phyloP scores from a whole-genome alignment of 2,329 filamentous ascomycete species.

The Parastagonospora nodorum region DNA sequence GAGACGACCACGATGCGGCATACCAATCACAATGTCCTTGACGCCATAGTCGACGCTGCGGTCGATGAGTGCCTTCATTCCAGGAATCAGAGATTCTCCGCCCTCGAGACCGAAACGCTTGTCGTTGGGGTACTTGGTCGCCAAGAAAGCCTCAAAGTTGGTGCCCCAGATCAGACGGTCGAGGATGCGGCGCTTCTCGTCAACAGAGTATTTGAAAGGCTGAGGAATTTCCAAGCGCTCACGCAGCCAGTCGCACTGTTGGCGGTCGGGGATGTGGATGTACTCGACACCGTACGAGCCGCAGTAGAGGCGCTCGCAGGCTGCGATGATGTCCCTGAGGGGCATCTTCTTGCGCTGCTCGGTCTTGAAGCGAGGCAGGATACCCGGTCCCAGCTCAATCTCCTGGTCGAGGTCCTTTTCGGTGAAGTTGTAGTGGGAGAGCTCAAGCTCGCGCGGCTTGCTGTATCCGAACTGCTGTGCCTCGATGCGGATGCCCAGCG shows the following conservation, averaged over 20 bases:
- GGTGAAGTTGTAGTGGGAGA: constrained; percentile 93
- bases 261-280: constrained; percentile 96
- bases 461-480: constrained; percentile 81
- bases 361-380: constrained; percentile 89
- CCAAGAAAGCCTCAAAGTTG: constrained; percentile 93
- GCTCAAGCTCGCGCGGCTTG: constrained; percentile 88
- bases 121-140: constrained; percentile 98
- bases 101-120: constrained; percentile 99
- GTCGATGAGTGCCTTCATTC: constrained; percentile 99
- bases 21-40: constrained; percentile 99
- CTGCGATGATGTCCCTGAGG: constrained; percentile 86
- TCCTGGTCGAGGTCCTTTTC: constrained; percentile 93
- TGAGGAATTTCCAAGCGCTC: constrained; percentile 92
- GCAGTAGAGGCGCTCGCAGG: constrained; percentile 95
- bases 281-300: constrained; percentile 98
- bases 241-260: constrained; percentile 97
- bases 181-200: constrained; percentile 97
- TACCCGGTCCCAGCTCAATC: constrained; percentile 90
- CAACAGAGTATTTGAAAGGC: constrained; percentile 96
- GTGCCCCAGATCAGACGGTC: constrained; percentile 98
- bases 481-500: constrained; percentile 88
- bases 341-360: constrained; percentile 94
- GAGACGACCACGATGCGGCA: constrained; percentile 97
- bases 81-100: constrained; percentile 93
- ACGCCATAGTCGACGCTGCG: constrained; percentile 97